phyloP scores from a whole-genome alignment of 495 filamentous ascomycete genomes.

The Podospora pseudoanserina region DNA sequence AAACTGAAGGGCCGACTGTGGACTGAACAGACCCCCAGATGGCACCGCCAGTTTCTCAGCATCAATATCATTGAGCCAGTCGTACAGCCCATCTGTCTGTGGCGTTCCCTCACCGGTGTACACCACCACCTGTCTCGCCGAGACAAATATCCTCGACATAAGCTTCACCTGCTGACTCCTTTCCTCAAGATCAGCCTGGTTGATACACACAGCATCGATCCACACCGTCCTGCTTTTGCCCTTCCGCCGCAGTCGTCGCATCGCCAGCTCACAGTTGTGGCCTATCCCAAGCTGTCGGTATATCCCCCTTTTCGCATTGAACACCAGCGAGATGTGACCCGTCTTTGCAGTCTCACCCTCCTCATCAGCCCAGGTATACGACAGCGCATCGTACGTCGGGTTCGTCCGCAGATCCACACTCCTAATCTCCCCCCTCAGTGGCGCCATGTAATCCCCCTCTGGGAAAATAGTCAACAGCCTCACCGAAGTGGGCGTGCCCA shows the following conservation, averaged over 20 bases:
- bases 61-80: conserved; percentile 19
- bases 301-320: neutral
- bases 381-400: conserved; percentile 22
- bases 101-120: conserved; percentile 15
- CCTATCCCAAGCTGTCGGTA: conserved; percentile 13
- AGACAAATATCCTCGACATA: conserved; percentile 6
- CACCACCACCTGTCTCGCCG: conserved; percentile 1
- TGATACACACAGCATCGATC: conserved; percentile 9
- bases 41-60: conserved; percentile 7
- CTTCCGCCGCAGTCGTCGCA: conserved; percentile 16
- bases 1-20: neutral
- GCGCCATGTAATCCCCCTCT: neutral
- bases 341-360: neutral
- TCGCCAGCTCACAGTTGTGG: conserved; percentile 20
- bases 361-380: conserved; percentile 26
- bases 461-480: conserved; percentile 13
- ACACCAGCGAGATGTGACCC: neutral
- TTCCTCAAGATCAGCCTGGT: conserved; percentile 5
- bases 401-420: neutral
- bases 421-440: conserved; percentile 3
- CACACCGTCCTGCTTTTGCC: neutral
- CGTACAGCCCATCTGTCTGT: conserved; percentile 15
- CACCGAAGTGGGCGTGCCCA: conserved; percentile 4
- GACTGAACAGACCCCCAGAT: conserved; percentile 3
- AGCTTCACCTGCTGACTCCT: neutral